Evolutionary conservation across 345 rosid genomes (phyloP).

Genomic region (Mangifera indica): DNA sequence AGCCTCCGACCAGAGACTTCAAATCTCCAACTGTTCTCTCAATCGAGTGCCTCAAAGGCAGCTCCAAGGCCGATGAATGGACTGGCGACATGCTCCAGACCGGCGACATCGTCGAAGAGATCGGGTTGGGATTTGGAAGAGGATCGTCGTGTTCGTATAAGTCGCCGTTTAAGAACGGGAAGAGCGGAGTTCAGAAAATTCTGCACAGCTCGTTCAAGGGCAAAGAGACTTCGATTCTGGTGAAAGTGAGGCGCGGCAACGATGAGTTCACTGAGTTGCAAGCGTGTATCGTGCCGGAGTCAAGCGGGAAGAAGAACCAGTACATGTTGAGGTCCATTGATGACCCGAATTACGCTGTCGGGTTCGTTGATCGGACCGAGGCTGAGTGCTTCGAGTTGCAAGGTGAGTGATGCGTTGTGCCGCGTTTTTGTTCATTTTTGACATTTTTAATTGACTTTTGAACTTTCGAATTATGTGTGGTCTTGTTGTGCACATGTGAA

Average conservation of each 20-base stretch:
- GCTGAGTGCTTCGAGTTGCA: slow-evolving; percentile 77
- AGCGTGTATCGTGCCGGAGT: slow-evolving; percentile 92
- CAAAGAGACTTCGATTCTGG: slow-evolving; percentile 77
- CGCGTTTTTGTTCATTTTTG: not conserved
- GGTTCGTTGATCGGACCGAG: slow-evolving; percentile 81
- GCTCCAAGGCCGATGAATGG: slow-evolving; percentile 93
- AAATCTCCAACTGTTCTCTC: slow-evolving; percentile 55
- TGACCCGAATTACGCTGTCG: slow-evolving; percentile 91
- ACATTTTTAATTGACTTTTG: slow-evolving; percentile 13
- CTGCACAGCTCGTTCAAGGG: slow-evolving; percentile 64
- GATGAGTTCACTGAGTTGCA: slow-evolving; percentile 70
- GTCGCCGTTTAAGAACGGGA: slow-evolving; percentile 90
- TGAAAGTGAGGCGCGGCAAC: slow-evolving; percentile 68
- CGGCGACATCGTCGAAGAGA: slow-evolving; percentile 95
- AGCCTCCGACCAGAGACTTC: slow-evolving; percentile 24
- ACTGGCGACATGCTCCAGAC: slow-evolving; percentile 94
- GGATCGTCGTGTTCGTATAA: slow-evolving; percentile 25
- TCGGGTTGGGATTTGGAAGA: slow-evolving; percentile 45
- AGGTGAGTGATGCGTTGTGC: slow-evolving; percentile 46
- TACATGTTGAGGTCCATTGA: slow-evolving; percentile 79
- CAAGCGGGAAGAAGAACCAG: slow-evolving; percentile 52
- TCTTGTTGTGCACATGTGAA: not conserved
- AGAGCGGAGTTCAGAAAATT: slow-evolving; percentile 70
- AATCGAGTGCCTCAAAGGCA: slow-evolving; percentile 85
- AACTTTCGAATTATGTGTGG: not conserved